These are phyloP conservation scores for Suillus hirtellus DNA, from an alignment of 768 basidiomycete species.

Conservation along the genomic window DNA sequence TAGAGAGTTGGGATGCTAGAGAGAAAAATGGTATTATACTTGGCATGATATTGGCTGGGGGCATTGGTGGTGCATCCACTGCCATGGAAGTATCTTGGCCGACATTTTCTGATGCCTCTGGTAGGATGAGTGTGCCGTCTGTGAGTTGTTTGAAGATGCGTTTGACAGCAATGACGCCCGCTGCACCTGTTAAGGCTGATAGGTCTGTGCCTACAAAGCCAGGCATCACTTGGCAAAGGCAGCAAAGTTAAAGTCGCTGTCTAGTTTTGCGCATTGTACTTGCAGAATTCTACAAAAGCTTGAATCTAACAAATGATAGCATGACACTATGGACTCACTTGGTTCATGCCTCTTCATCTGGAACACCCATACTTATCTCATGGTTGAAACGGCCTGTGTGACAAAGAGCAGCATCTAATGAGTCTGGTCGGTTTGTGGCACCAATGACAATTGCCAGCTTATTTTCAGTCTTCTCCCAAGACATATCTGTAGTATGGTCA, in stretches of 20 bases:
- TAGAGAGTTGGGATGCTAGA: constrained; percentile 42
- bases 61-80: constrained; percentile 31
- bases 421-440: constrained; percentile 95
- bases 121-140: constrained; percentile 60
- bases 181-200: constrained; percentile 86
- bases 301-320: not conserved
- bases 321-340: constrained; percentile 56
- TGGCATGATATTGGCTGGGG: constrained; percentile 21
- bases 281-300: constrained; percentile 70
- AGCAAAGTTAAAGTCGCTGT: constrained; percentile 85
- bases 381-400: constrained; percentile 95
- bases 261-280: constrained; percentile 81
- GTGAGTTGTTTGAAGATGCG: constrained; percentile 86
- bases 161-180: constrained; percentile 95
- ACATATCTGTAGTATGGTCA: constrained; percentile 69
- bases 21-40: constrained; percentile 36
- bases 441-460: constrained; percentile 94
- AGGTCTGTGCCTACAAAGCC: constrained; percentile 98
- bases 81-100: constrained; percentile 37
- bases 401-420: constrained; percentile 89
- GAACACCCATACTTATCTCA: constrained; percentile 97
- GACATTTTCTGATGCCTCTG: constrained; percentile 33
- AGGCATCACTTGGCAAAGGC: constrained; percentile 87
- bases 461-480: constrained; percentile 93
- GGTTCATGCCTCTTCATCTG: constrained; percentile 85